Evolutionary conservation across 2,329 filamentous ascomycete species (phyloP), one percentile per base, ranked within the genome.

Genomic region (Aspergillus calidoustus): DNA sequence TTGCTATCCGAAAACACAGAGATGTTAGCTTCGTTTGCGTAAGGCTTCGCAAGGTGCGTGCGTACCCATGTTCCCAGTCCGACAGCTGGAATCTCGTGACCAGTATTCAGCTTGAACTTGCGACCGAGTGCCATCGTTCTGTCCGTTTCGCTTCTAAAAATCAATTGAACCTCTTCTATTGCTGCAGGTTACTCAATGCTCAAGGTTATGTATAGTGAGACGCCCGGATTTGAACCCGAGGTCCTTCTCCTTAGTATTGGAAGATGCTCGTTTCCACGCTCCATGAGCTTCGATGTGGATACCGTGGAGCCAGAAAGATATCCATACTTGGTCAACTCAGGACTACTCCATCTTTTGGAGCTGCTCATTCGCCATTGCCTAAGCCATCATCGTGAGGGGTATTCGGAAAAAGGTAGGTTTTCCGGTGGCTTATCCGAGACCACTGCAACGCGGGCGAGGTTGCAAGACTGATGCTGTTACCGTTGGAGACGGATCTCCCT

Each of bases 1-100:
- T 57, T 61, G 59, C 59, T 61, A 46, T 51, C 17, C 38, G 5
- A 15, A 31, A 7, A n/a, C 25, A 17, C 3, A 17, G 3, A 2
- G 7, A 7, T 30, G 17, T 54, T 22, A 54, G 41, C 8, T 30
- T 11, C 15, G 9, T 9, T 19, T 7, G n/a, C 46, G 46, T 25
- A 9, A 19, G 44, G n/a, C n/a, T 47, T 47, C 11, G 17, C 38
- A n/a, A 43, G 43, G n/a, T 8, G n/a, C 2, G n/a, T n/a, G 30
- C 50, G 7, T 54, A 61, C 60, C 60, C 60, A 61, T 25, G 60
- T 61, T 44, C 60, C 60, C 7, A 61, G 55, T 6, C 60, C 60
- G 7, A 61, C n/a, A 17, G 30, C 54, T 19, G 60, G 60, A 22
- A 61, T 61, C 13, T 54, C 43, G 31, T 58, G 30, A 43, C 60